Base-by-base conservation (phyloP, 2,329 filamentous ascomycete genomes). In the Monilinia fructicola region DNA sequence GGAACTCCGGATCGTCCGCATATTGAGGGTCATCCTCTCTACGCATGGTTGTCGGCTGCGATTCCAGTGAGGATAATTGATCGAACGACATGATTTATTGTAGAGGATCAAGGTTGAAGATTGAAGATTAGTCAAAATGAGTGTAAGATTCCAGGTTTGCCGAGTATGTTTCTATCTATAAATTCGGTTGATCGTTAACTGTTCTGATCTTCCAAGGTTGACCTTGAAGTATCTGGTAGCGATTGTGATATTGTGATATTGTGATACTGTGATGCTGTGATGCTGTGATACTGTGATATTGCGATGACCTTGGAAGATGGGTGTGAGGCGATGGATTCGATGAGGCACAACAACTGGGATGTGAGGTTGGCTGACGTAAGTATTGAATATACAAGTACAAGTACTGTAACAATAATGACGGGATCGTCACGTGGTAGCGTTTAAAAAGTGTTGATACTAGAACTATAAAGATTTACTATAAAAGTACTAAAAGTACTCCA, bases 1-100 rank as follows among this genome's bases (percentile, higher is more conserved):
- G 86, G 83, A 98, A 99, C 71, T 93, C 93, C 62, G 95, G 95
- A 77, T 98, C 92, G 80, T 99, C 95, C 76, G 86, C 84, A 80
- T 97, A 99, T 74, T 87, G 81, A 55, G 88, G 83, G 76, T 90
- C 90, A 77, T 90, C 87, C 68, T 87, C 83, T 70, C 87, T 85
- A 69, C 91, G 83, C 80, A 84, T 84, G 69, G 82, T 86, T 40
- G 87, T 88, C 52, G 87, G 86, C 79, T 91, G 90, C 83, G 93
- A 88, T 82, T 98, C 94, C 72, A 97, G 84, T 69, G 87, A 90
- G 66, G 90, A 90, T 70, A 95, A 85, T 73, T 92, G 91, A 77
- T 97, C 91, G 80, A 95, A 98, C 23, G 94, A 97, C 94, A 98
- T 98, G 69, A 69, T 76, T 54, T 53, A 23, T 23, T 42, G 38